Evolutionary conservation across 495 filamentous ascomycete species (phyloP).

Genomic region (Saxophila tyrrhenica): DNA sequence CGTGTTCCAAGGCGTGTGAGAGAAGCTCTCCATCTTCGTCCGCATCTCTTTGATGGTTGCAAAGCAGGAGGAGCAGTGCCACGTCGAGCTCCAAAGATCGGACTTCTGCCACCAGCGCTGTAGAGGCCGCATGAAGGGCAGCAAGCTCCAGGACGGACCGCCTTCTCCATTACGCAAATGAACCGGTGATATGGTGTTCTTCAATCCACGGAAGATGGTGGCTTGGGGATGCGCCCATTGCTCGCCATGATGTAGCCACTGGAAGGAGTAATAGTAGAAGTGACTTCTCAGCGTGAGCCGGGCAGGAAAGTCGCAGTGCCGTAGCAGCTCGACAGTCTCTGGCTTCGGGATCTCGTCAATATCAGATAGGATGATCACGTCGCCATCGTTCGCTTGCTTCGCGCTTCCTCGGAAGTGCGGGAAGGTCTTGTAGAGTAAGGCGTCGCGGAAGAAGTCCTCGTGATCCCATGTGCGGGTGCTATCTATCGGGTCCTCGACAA

Average conservation of each 20-base stretch:
- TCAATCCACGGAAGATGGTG: conserved; percentile 38
- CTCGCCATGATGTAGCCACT: conserved; percentile 38
- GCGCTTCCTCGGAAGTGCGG: conserved; percentile 28
- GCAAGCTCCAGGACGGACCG: background rate
- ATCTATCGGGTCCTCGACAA: conserved; percentile 35
- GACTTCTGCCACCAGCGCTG: conserved; percentile 16
- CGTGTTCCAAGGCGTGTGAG: conserved; percentile 37
- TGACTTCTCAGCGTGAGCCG: conserved; percentile 40
- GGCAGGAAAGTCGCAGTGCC: conserved; percentile 39
- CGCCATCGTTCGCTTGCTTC: conserved; percentile 27
- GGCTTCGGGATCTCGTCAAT: conserved; percentile 25
- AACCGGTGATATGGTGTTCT: conserved; percentile 37
- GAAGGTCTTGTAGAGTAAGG: conserved; percentile 40
- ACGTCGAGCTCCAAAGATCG: conserved; percentile 38
- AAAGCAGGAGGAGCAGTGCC: conserved; percentile 48
- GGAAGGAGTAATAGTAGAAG: conserved; percentile 49
- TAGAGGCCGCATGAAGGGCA: conserved; percentile 3
- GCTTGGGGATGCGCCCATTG: conserved; percentile 48
- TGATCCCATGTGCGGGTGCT: conserved; percentile 28
- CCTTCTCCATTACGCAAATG: conserved; percentile 36
- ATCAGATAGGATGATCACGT: conserved; percentile 21
- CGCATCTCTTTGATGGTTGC: conserved; percentile 38
- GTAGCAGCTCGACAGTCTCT: conserved; percentile 33
- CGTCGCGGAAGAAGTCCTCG: conserved; percentile 43
- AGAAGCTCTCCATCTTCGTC: conserved; percentile 42